These are phyloP conservation scores for Termitomyces sp. DNA, from an alignment of 768 basidiomycete genomes.

Conservation along the genomic window DNA sequence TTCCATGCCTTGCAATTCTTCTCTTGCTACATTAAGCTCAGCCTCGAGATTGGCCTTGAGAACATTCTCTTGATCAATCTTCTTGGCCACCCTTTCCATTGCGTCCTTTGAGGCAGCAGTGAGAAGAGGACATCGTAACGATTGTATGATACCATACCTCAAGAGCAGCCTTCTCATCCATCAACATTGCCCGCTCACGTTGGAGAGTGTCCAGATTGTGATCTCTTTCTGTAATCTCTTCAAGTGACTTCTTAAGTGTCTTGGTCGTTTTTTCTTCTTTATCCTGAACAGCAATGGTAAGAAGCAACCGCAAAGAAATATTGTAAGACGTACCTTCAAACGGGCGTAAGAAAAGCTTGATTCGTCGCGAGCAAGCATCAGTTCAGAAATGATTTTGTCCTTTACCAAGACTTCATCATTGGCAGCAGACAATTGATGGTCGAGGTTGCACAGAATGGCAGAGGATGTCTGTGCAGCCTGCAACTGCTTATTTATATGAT, in stretches of 20 bases:
- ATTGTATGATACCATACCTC: too few species aligned
- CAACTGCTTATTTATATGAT: background rate
- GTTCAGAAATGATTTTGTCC: background rate
- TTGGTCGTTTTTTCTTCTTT: background rate
- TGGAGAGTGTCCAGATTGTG: background rate
- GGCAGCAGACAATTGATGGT: background rate
- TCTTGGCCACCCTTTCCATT: too few species aligned
- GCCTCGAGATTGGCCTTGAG: too few species aligned
- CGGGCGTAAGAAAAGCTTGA: background rate
- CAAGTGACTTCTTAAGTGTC: background rate
- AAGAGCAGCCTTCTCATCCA: background rate
- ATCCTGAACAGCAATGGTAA: background rate
- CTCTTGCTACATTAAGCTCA: too few species aligned
- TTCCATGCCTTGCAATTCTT: too few species aligned
- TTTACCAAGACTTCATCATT: background rate
- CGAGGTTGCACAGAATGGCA: background rate
- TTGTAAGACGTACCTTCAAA: background rate
- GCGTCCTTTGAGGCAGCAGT: too few species aligned
- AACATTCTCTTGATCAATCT: too few species aligned
- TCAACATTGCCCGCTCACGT: background rate
- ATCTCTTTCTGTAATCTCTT: background rate
- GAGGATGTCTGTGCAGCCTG: background rate
- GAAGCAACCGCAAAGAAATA: background rate
- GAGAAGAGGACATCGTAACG: too few species aligned
- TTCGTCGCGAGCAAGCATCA: background rate